A percentile compares a stretch with the other conserved stretches of the same genome.
Conservation (phyloP, 2,329 filamentous ascomycete species). For the Dactylellina haptotyla region DNA sequence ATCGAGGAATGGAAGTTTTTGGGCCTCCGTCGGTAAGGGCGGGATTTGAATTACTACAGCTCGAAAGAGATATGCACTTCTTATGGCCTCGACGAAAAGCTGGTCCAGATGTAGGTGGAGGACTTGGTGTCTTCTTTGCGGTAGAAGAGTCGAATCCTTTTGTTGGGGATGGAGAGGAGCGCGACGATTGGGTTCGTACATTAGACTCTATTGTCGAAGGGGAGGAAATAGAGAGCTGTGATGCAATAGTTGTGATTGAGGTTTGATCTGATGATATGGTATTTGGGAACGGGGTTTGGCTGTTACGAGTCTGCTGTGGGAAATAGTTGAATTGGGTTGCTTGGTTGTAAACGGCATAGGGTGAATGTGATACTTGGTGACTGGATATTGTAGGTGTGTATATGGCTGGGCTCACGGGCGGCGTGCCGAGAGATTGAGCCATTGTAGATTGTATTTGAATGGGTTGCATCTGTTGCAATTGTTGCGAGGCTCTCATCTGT, state of each 20-base stretch:
- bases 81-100: conserved; percentile 73
- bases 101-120: conserved; percentile 24
- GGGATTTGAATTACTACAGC: conserved; percentile 69
- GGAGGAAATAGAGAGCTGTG: conserved; percentile 22
- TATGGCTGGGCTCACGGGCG: conserved; percentile 57
- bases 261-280: background rate
- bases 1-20: conserved; percentile 77
- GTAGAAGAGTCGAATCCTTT: conserved; percentile 1
- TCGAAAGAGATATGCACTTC: conserved; percentile 80
- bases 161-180: conserved; percentile 40
- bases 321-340: conserved; percentile 8
- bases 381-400: conserved; percentile 21
- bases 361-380: background rate
- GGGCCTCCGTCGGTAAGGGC: conserved; percentile 65
- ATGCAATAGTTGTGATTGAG: conserved; percentile 1
- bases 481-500: conserved; percentile 57
- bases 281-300: background rate
- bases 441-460: conserved; percentile 53
- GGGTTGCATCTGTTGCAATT: conserved; percentile 53
- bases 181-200: conserved; percentile 7
- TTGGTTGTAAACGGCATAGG: background rate
- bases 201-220: background rate
- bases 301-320: conserved; percentile 19
- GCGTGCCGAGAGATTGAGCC: conserved; percentile 53
- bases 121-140: conserved; percentile 43